Evolutionary conservation across 345 rosid species (phyloP).

Genomic region (Schrenkiella parvula): DNA sequence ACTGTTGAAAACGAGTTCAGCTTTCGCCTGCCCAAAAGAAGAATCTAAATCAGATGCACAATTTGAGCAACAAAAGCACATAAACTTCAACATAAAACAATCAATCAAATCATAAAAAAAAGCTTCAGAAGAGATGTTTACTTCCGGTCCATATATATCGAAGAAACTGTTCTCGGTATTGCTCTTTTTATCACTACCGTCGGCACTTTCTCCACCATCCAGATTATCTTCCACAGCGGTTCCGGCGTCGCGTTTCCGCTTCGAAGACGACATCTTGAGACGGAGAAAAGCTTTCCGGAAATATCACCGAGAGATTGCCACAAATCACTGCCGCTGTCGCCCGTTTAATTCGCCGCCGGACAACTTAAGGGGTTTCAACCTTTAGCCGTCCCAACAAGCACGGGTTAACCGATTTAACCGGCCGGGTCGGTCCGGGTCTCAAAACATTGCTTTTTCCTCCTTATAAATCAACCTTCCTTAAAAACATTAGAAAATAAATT

Average conservation of each 20-base stretch:
- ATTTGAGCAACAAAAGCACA: background rate
- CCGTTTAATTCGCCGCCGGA: constrained; percentile 1
- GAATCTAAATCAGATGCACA: background rate
- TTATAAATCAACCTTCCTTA: no score
- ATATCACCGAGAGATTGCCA: background rate
- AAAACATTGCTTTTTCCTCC: no score
- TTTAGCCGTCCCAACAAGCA: background rate
- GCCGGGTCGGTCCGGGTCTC: no score
- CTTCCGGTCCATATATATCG: constrained; percentile 81
- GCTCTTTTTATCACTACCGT: constrained; percentile 19
- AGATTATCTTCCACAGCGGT: constrained; percentile 30
- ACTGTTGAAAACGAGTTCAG: constrained; percentile 62
- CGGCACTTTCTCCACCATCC: background rate
- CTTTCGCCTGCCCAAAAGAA: constrained; percentile 58
- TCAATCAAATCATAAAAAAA: background rate
- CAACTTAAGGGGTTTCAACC: constrained; percentile 13
- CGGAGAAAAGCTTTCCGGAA: background rate
- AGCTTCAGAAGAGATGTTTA: constrained; percentile 1
- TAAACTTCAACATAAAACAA: background rate
- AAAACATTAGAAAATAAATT: no score
- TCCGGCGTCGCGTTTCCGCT: constrained; percentile 28
- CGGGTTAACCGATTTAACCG: no score
- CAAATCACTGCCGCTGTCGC: background rate
- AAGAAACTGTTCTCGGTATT: constrained; percentile 30
- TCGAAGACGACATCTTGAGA: constrained; percentile 36